Percentiles rank a stretch among this genome's conserved stretches.
Conservation (phyloP, 2,329 filamentous ascomycete genomes). For the Ophiosphaerella narmari region DNA sequence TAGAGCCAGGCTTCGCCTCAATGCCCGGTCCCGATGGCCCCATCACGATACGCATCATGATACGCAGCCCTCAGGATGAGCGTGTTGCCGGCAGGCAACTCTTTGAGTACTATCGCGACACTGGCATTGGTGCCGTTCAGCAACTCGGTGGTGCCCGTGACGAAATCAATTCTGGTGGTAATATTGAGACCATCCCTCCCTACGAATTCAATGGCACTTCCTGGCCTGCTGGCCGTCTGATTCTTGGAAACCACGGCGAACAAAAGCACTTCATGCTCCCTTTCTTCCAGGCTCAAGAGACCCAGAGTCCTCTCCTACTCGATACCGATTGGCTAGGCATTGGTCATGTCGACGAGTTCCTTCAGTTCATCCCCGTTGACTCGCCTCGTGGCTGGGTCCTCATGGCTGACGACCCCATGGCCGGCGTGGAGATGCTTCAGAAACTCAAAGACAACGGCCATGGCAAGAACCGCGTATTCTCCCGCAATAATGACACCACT, state of each 20-base stretch:
- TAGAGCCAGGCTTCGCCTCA: conserved; percentile 47
- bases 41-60: conserved; percentile 39
- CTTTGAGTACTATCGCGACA: conserved; percentile 36
- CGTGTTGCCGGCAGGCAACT: conserved; percentile 37
- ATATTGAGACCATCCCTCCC: background rate
- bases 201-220: background rate
- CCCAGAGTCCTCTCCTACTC: background rate
- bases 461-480: background rate
- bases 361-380: background rate
- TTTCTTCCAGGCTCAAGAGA: background rate
- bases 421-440: background rate
- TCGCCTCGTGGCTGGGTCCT: background rate
- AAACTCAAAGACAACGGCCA: background rate
- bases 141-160: background rate
- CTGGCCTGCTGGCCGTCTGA: background rate
- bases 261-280: background rate
- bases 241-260: background rate
- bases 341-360: background rate
- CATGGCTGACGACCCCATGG: background rate
- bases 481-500: background rate
- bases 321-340: background rate
- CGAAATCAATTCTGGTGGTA: background rate
- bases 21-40: conserved; percentile 46
- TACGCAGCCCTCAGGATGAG: conserved; percentile 27
- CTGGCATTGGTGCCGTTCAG: conserved; percentile 40